Evolutionary conservation across 139 green algal genomes (phyloP), one percentile per base, ranked within the genome.

Genomic region (Chloropicon primus): DNA sequence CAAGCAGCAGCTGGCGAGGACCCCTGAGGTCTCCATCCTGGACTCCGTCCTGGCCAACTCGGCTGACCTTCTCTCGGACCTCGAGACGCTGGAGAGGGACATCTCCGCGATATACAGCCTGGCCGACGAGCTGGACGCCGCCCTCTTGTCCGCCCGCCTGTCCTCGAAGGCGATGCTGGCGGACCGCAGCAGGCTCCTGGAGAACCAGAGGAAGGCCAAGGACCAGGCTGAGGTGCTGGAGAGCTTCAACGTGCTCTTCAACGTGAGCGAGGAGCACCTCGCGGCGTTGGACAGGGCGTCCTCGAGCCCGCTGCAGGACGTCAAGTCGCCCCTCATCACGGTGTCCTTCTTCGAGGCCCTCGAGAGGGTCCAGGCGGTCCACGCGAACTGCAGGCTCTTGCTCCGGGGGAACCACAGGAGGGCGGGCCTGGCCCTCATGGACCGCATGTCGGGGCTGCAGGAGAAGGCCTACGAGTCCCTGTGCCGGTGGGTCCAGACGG

Each of bases 371-470:
- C 89, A 92, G 0, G 75, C 78, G 26, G 96, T 99, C 74, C 95
- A 98, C 72, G 86, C 86, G 76, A 97, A 97, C 86, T 98, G 94
- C 89, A 88, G 86, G 26, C 73, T 81, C 28, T 86, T 98, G 84
- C 82, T 97, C 78, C 80, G 88, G 75, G 93, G 87, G 27, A 83
- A 94, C 53, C 94, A 98, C 87, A 94, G 98, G 86, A 85, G 95
- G 0, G 94, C 95, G 22, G 95, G 95, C 1, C 79, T 99, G 80
- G 95, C 98, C 86, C 89, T 99, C 10, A 97, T 99, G 93, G 95
- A 99, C 81, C 78, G 88, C 23, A 98, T 99, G 94, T 88, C 92
- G 0, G 76, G 74, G 25, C 85, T 97, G 76, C 93, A 98, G 86
- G 95, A 99, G 80, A 84, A 79, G 0, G 95, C 93, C 1, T 98